phyloP scores from a whole-genome alignment of 2,329 filamentous ascomycete species.

The Aciculosporium take region DNA sequence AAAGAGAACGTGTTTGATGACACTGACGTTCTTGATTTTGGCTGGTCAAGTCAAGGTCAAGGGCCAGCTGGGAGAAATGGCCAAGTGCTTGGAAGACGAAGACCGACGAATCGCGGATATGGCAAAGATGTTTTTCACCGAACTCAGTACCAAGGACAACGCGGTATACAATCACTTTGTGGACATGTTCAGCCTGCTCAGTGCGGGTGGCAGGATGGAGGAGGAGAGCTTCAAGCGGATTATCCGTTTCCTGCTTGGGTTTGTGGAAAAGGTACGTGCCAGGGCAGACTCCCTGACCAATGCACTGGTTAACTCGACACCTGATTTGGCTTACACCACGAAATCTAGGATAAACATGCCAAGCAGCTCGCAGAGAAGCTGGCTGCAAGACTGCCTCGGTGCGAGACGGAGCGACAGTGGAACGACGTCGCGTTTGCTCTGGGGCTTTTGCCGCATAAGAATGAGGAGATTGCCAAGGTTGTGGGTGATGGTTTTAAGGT shows the following conservation, averaged over 20 bases:
- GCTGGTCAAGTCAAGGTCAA: conserved; percentile 99
- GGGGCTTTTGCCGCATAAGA: conserved; percentile 80
- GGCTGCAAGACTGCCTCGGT: conserved; percentile 69
- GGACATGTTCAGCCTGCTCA: conserved; percentile 92
- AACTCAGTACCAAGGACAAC: conserved; percentile 95
- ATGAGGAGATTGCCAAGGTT: conserved; percentile 71
- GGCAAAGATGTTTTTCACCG: conserved; percentile 95
- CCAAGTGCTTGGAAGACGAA: conserved; percentile 93
- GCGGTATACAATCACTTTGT: conserved; percentile 99
- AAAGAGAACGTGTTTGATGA: conserved; percentile 97
- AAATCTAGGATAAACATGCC: conserved; percentile 76
- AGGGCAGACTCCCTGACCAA: neutral
- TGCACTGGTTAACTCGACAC: too few species aligned
- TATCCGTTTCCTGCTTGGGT: conserved; percentile 82
- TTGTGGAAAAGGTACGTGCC: conserved; percentile 79
- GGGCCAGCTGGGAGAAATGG: conserved; percentile 96
- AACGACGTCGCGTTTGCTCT: conserved; percentile 92
- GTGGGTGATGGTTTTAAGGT: conserved; percentile 64
- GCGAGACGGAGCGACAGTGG: conserved; percentile 91
- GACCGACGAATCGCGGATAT: conserved; percentile 90
- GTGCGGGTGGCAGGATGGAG: conserved; percentile 63
- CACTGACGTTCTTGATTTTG: conserved; percentile 88
- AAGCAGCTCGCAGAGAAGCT: conserved; percentile 89
- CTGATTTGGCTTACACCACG: conserved; percentile 2
- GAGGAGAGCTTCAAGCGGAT: conserved; percentile 80